Base-by-base conservation (phyloP, 352 stramenopile genomes). In the Pythium apleroticum region DNA sequence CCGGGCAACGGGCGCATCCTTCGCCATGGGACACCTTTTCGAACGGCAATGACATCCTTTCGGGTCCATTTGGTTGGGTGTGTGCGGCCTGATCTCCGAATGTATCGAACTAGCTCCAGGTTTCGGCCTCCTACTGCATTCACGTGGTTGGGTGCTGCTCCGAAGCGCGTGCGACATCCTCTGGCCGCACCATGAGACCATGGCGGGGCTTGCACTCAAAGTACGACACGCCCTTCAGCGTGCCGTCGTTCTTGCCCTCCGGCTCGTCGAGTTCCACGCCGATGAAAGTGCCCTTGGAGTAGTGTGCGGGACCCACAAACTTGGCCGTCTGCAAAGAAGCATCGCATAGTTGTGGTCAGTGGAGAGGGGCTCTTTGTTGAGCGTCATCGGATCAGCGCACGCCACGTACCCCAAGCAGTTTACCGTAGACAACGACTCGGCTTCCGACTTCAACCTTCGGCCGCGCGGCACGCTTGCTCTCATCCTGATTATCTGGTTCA, bases 181-280 rank as follows among this genome's bases (percentile, higher is more conserved):
- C 20, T 4, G 59, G 59, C 22, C 84, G 78, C 43, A 93, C 82
- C 84, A 91, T 93, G 49, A 91, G 69, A 1, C 85, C 85, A 57
- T 84, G 79, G 19, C 71, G 62, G 1, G 79, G 71, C 7, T 65
- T 60, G 50, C 83, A 91, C 37, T 67, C 63, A 52, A 94, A 94
- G 72, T 92, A 92, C 14, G 52, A 27, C 28, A 85, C 72, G 12
- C 83, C 83, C 43, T 91, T 91, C 54, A 92, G 63, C 7, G 72
- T 84, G 20, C 83, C 85, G 58, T 89, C 66, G 66, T 93, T 93
- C 70, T 93, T 93, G 49, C 82, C 85, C 6, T 80, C 63, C 1
- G 79, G 69, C 11, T 85, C 76, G 35, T 71, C 78, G 28, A 93
- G 65, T 37, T 76, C 71, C 24, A 93, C 72, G 8, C 85, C 81